Conservation (phyloP, 495 filamentous ascomycete species). For the Lindgomyces ingoldianus region DNA sequence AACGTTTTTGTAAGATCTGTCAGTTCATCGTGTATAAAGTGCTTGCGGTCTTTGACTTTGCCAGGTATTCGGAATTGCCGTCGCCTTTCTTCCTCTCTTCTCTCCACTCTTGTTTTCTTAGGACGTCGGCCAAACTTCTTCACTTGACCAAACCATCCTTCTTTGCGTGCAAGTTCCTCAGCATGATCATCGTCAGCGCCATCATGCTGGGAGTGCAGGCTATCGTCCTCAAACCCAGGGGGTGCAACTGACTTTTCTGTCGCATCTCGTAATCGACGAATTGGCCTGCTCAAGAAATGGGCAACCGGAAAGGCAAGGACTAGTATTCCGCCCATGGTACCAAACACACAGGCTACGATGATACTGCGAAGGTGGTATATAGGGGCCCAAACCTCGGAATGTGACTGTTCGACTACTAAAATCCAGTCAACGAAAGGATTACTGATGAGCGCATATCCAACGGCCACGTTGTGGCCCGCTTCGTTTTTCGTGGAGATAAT, state of each 20-base stretch:
- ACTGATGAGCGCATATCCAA: slow-evolving; percentile 68
- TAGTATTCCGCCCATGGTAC: slow-evolving; percentile 68
- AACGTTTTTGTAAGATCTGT: slow-evolving; percentile 85
- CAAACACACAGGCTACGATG: slow-evolving; percentile 80
- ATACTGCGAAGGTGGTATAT: slow-evolving; percentile 73
- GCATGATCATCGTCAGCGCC: slow-evolving; percentile 44
- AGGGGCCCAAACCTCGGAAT: slow-evolving; percentile 70
- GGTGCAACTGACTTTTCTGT: slow-evolving; percentile 75
- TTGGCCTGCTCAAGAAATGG: slow-evolving; percentile 77
- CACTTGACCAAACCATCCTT: slow-evolving; percentile 47
- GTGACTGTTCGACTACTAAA: slow-evolving; percentile 74
- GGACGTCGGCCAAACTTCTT: slow-evolving; percentile 39
- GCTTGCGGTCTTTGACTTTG: slow-evolving; percentile 73
- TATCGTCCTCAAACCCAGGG: slow-evolving; percentile 54
- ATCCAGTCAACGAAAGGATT: slow-evolving; percentile 74
- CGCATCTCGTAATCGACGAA: slow-evolving; percentile 72
- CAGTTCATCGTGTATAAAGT: slow-evolving; percentile 79
- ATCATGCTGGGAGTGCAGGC: slow-evolving; percentile 39
- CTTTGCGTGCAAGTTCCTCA: slow-evolving; percentile 45
- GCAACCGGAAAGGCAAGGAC: slow-evolving; percentile 73
- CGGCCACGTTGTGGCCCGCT: slow-evolving; percentile 61
- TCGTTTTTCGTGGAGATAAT: slow-evolving; percentile 70
- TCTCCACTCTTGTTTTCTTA: slow-evolving; percentile 41
- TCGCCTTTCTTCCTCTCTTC: slow-evolving; percentile 49
- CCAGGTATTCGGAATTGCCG: slow-evolving; percentile 77